phyloP scores from a whole-genome alignment of 371 early-diverging fungal genomes.

The Mortierella polycephala region DNA sequence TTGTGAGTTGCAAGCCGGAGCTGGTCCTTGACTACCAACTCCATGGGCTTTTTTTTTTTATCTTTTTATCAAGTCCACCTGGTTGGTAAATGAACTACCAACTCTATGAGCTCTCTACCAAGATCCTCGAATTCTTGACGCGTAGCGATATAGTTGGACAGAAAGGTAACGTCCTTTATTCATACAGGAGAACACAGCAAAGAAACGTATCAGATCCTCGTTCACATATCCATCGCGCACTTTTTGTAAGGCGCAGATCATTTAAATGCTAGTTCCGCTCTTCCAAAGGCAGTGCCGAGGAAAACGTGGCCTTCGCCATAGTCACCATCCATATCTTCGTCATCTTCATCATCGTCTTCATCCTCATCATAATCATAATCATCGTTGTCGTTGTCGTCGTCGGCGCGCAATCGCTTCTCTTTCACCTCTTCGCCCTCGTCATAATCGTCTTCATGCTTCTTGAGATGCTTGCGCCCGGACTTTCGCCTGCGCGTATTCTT shows the following conservation, averaged over 20 bases:
- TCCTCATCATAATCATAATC: not conserved
- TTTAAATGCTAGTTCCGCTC: not conserved
- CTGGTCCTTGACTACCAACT: conserved; percentile 59
- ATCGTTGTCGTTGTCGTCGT: not conserved
- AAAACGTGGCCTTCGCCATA: not conserved
- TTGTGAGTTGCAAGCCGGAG: conserved; percentile 75
- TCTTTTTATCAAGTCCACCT: too few species aligned
- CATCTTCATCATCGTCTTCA: not conserved
- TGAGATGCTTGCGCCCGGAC: conserved; percentile 14
- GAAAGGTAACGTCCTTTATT: too few species aligned
- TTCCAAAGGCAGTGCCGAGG: not conserved
- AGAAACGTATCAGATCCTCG: too few species aligned
- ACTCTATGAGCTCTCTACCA: conserved; percentile 64
- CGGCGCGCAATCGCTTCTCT: too few species aligned
- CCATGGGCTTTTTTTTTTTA: conserved; percentile 66
- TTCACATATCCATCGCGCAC: too few species aligned
- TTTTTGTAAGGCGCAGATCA: not conserved
- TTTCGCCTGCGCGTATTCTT: not conserved
- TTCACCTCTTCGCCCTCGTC: not conserved
- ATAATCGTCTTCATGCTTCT: not conserved
- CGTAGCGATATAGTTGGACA: conserved; percentile 72
- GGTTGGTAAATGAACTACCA: too few species aligned
- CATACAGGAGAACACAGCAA: too few species aligned
- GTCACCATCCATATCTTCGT: not conserved
- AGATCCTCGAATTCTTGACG: conserved; percentile 73